Evolutionary conservation across 2,329 filamentous ascomycete genomes (phyloP), one percentile per base, ranked within the genome.

Genomic region (Colletotrichum cordylinicola): DNA sequence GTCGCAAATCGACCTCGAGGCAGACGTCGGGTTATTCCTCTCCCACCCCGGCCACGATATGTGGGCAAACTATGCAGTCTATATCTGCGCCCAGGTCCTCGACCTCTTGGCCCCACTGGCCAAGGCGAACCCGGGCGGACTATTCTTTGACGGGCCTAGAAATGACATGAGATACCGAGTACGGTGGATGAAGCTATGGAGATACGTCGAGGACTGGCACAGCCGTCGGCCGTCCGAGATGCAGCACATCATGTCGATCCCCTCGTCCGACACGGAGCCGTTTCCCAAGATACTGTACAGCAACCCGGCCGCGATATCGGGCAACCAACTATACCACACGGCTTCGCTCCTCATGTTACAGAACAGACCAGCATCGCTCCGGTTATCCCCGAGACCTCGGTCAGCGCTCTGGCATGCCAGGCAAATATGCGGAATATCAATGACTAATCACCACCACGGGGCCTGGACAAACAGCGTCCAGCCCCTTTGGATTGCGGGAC

Each of bases 51-150:
- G 78, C 79, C 4, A 79, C 61, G 91, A 92, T 77, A 91, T 89
- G 85, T 88, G 91, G 77, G 91, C 91, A 21, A 92, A 92, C 76
- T 90, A 90, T 77, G 86, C 90, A 8, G 90, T 92, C 3, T 92
- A 90, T 76, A 85, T 93, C 3, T 88, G 86, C 66, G 87, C 90
- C 4, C 86, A 87, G 58, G 88, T 85, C 74, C 78, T 86, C 6
- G 88, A 90, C 78, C 82, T 90, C 0, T 15, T 77, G 33, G 74
- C 74, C 9, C 71, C 74, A 18, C 71, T 77, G 16, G 87, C 85
- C 8, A 84, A 87, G 72, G 80, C 84, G 8, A 89, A 89, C 75
- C 83, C 85, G 18, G 81, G 83, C 16, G 80, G 83, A 2, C 77
- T 78, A 4, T 90, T 88, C 78, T 80, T 82, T 21, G 73, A 75